Conservation (phyloP, 2,329 filamentous ascomycete species). For the Neofusicoccum kwambonambiense region DNA sequence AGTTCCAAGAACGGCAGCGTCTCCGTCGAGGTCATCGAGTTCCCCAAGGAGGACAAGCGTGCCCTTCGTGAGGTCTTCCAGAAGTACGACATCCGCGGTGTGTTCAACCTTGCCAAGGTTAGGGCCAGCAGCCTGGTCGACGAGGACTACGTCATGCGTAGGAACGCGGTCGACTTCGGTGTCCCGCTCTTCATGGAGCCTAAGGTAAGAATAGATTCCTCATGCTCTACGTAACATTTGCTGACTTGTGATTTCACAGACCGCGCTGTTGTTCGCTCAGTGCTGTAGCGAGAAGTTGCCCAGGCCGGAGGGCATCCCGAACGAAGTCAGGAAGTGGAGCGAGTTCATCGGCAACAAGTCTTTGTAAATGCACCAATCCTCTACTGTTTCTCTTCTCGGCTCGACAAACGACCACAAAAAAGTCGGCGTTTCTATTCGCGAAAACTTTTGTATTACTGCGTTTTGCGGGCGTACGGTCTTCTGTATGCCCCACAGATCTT, state of each 20-base stretch:
- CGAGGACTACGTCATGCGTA: constrained; percentile 96
- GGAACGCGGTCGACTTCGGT: constrained; percentile 97
- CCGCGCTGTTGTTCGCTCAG: constrained; percentile 89
- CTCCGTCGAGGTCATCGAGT: constrained; percentile 86
- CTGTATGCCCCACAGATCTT: not conserved
- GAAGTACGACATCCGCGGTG: constrained; percentile 93
- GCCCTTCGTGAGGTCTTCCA: constrained; percentile 91
- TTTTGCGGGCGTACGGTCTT: not conserved
- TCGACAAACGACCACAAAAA: not conserved
- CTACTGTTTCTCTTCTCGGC: not conserved
- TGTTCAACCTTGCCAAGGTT: constrained; percentile 88
- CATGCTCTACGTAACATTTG: not conserved
- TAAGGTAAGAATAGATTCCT: constrained; percentile 62
- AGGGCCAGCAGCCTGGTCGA: constrained; percentile 82
- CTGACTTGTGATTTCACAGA: constrained; percentile 53
- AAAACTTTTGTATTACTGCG: constrained; percentile 1
- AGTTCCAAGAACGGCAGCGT: constrained; percentile 62
- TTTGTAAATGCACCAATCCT: not conserved
- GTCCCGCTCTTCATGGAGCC: constrained; percentile 98
- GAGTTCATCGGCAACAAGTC: constrained; percentile 72
- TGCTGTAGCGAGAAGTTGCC: constrained; percentile 98
- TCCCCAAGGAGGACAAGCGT: constrained; percentile 94
- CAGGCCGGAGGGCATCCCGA: constrained; percentile 79
- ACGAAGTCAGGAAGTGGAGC: constrained; percentile 91
- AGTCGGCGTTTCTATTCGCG: not conserved